A percentile compares a stretch with the other conserved stretches of the same genome.
These are phyloP conservation scores for Fremontodendron californicum DNA, from an alignment of 345 rosid species.

Conservation along the genomic window DNA sequence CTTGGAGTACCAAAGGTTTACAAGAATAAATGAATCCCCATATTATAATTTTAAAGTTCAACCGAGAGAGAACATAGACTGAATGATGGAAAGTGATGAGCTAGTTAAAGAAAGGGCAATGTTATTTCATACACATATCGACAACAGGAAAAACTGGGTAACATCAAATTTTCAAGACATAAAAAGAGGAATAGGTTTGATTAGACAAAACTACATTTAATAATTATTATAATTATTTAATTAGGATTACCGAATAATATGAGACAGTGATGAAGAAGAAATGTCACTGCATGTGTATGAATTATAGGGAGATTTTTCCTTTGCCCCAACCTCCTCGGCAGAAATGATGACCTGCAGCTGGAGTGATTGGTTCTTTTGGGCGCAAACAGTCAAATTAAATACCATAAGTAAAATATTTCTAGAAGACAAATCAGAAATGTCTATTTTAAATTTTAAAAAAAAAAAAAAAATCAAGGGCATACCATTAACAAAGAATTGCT, in stretches of 20 bases:
- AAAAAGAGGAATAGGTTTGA: not conserved
- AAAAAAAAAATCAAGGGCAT: slow-evolving; percentile 23
- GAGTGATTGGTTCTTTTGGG: slow-evolving; percentile 54
- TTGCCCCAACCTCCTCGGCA: slow-evolving; percentile 86
- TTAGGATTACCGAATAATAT: slow-evolving; percentile 67
- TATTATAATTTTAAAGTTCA: slow-evolving; percentile 2
- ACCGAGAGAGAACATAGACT: not conserved
- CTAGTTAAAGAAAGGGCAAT: not conserved
- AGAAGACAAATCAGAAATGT: slow-evolving; percentile 1
- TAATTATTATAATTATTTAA: not conserved
- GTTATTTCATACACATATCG: not conserved
- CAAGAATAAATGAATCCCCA: not conserved
- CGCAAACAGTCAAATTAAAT: slow-evolving; percentile 1
- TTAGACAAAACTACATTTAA: not conserved
- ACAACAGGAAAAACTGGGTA: not conserved
- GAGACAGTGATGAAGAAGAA: slow-evolving; percentile 69
- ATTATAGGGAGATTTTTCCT: slow-evolving; percentile 78
- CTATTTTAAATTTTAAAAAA: not conserved
- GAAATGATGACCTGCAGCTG: slow-evolving; percentile 62
- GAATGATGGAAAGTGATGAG: not conserved
- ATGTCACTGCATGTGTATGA: slow-evolving; percentile 59
- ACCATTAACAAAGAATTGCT: slow-evolving; percentile 57
- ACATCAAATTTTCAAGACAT: not conserved
- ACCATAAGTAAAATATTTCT: slow-evolving; percentile 4
- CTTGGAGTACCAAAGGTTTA: not conserved